Base-by-base conservation (phyloP, 1,284 basidiomycete species). In the Gomphus bonarii region DNA sequence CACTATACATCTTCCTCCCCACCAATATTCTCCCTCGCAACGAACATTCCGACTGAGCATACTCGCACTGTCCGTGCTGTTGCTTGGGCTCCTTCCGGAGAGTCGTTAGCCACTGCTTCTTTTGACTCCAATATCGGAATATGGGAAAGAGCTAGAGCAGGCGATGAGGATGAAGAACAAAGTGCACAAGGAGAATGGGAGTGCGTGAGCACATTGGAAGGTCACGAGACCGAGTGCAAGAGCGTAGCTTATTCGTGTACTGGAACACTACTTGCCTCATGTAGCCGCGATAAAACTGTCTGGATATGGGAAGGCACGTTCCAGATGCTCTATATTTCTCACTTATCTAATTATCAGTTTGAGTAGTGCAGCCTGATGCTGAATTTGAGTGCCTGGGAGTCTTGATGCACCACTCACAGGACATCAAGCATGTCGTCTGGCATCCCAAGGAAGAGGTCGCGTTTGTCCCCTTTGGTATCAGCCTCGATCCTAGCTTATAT, bases 181-280 rank as follows among this genome's bases (percentile, higher is more conserved):
- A 65, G 64, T 12, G 65, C 64, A 1, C 58, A 61, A 10, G 75
- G 77, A 3, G 84, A 87, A 60, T 90, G 92, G 89, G 91, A 95
- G 65, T 95, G 93, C 68, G 80, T 88, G 58, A 86, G 85, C 53
- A 81, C 90, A 47, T 71, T 98, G 35, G 95, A 98, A 68, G 97
- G 97, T 0, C 97, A 99, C 68, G 97, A 99, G 69, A 95, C 88
- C 52, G 97, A 99, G 69, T 97, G 95, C 75, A 99, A 99, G 76
- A 82, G 86, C 63, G 89, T 98, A 0, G 89, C 85, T 3, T 99
- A 92, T 71, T 95, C 89, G 18, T 73, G 72, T 47, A 75, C 77
- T 14, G 97, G 95, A 0, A 86, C 79, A 5, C 71, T 97, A 28
- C 75, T 99, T 16, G 95, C 95, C 6, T 94, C 87, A 64, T 97